A percentile compares a stretch with the other conserved stretches of the same genome.
phyloP scores from a whole-genome alignment of 495 filamentous ascomycete genomes.

The Penicillium desertorum region DNA sequence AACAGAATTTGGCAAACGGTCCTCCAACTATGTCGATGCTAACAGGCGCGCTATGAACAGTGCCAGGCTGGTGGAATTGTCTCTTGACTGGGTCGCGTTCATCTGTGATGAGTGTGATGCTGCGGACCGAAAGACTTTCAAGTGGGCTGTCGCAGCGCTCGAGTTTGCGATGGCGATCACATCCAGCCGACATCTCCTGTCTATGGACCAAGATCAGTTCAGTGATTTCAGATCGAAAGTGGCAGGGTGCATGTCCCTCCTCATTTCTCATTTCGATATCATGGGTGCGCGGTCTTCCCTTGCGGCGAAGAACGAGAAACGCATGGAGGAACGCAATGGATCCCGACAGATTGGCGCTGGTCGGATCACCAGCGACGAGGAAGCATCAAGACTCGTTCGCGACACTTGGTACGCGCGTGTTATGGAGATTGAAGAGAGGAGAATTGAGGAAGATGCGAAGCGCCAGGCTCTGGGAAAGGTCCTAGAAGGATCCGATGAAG shows the following conservation, averaged over 20 bases:
- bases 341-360: conserved; percentile 73
- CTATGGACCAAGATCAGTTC: conserved; percentile 84
- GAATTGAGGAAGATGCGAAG: conserved; percentile 81
- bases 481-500: conserved; percentile 89
- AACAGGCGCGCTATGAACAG: conserved; percentile 96
- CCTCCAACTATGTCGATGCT: conserved; percentile 86
- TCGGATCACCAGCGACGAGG: conserved; percentile 78
- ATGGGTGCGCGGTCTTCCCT: conserved; percentile 93
- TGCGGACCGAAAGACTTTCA: conserved; percentile 92
- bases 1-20: conserved; percentile 95
- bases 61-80: conserved; percentile 84
- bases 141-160: conserved; percentile 91
- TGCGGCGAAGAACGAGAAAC: conserved; percentile 87
- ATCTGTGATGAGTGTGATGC: conserved; percentile 96
- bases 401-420: conserved; percentile 71
- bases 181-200: conserved; percentile 82
- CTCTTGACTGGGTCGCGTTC: conserved; percentile 95
- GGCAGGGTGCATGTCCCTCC: conserved; percentile 93
- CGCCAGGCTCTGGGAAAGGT: conserved; percentile 86
- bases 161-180: conserved; percentile 99
- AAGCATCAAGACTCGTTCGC: conserved; percentile 69
- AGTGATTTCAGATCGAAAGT: conserved; percentile 78
- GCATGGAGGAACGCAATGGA: conserved; percentile 73
- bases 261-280: conserved; percentile 98
- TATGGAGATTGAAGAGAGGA: conserved; percentile 67